Evolutionary conservation across 2,329 filamentous ascomycete species (phyloP).

Genomic region (Malbranchea zuffiana): DNA sequence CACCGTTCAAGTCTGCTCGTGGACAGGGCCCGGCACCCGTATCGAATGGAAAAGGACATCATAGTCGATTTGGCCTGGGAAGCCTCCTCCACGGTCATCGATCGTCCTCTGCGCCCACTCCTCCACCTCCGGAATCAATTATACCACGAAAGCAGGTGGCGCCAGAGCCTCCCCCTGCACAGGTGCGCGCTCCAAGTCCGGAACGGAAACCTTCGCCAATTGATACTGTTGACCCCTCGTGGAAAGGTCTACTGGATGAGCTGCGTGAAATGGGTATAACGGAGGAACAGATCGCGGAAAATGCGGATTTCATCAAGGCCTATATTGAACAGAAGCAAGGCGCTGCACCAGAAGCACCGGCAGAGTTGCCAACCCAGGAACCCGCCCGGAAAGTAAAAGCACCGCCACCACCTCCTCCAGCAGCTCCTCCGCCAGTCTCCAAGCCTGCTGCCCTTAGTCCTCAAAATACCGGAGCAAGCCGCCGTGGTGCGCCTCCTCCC

Average conservation of each 20-base stretch:
- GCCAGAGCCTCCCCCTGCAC: constrained; percentile 18
- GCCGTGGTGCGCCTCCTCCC: constrained; percentile 49
- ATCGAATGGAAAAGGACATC: constrained; percentile 37
- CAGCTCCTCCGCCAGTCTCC: constrained; percentile 32
- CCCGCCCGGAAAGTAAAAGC: constrained; percentile 43
- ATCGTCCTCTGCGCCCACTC: constrained; percentile 33
- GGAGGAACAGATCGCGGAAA: constrained; percentile 55
- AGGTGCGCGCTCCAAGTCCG: constrained; percentile 26
- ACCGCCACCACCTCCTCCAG: constrained; percentile 53
- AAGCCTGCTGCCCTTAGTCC: constrained; percentile 44
- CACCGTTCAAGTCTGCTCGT: constrained; percentile 53
- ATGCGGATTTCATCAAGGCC: constrained; percentile 57
- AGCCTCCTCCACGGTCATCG: constrained; percentile 41
- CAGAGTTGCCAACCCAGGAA: constrained; percentile 31
- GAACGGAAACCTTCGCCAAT: constrained; percentile 29
- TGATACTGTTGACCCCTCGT: constrained; percentile 52
- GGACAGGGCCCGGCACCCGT: constrained; percentile 37
- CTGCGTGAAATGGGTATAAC: constrained; percentile 55
- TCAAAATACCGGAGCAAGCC: constrained; percentile 47
- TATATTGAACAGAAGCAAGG: constrained; percentile 56
- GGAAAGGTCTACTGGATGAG: constrained; percentile 51
- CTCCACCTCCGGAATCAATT: constrained; percentile 36
- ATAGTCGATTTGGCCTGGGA: constrained; percentile 44
- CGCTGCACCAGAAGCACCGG: constrained; percentile 31
- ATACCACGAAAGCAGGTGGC: constrained; percentile 33